Evolutionary conservation across 176 grass and related monocot species (phyloP), one percentile per base, ranked within the genome.

Genomic region (Aegilops bicornis): DNA sequence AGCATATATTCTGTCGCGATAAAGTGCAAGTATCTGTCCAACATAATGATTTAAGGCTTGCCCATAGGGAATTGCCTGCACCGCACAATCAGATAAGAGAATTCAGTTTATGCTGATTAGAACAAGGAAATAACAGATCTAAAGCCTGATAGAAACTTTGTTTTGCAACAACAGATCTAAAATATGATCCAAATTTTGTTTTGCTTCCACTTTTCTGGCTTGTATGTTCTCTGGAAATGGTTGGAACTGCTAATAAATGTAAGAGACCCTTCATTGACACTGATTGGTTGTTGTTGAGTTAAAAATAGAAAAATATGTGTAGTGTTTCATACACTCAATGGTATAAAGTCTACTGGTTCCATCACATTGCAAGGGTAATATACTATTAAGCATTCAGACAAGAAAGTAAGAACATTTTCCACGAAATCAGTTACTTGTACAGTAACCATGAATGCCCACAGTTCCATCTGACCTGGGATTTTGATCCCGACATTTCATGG

Each of bases 61-160:
- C 6, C 0, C 25, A 17, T 79, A 65, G 66, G n/a, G 66, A 61
- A 79, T 17, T 79, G 45, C 72, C 87, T 89, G 81, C 73, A 76
- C 56, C 75, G 20, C 48, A 79, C 40, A 79, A 2, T 63, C 35
- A 78, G 64, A 50, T 27, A 54, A 80, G 69, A 58, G 17, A 73
- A 74, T 75, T 80, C 19, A 66, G 31, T 37, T 40, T 14, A 85
- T 17, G 63, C 25, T 64, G 40, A 84, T 64, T 29, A 31, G 36
- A 89, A 52, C 14, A 7, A 64, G 24, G 74, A 30, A 73, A 69
- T 14, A 62, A 22, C n/a, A 84, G 8, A n/a, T 50, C 36, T 71
- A 83, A 63, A 47, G 45, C 47, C 19, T 35, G 36, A 63, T 72
- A 65, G 14, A 64, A 79, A 63, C 78, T 77, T 27, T 50, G 10